Evolutionary conservation across 345 rosid genomes (phyloP).

Genomic region (Rhodamnia argentea): DNA sequence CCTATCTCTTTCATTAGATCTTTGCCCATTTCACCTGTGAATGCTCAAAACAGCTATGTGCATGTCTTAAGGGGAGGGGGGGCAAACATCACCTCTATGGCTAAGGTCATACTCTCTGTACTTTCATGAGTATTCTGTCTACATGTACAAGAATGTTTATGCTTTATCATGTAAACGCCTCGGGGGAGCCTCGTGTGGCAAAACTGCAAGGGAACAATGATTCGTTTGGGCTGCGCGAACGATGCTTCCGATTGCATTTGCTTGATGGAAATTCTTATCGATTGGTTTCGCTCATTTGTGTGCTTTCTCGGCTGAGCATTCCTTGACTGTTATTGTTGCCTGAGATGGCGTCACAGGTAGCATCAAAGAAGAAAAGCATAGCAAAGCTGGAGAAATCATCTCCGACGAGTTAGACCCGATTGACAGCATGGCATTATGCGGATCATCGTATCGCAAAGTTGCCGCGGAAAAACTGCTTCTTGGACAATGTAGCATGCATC

Average conservation of each 20-base stretch:
- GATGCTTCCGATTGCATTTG: neutral
- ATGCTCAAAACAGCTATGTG: too few species aligned
- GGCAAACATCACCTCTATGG: neutral
- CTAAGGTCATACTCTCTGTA: neutral
- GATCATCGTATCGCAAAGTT: neutral
- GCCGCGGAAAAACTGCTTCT: neutral
- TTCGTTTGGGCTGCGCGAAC: neutral
- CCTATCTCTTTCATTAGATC: too few species aligned
- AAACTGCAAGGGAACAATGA: neutral
- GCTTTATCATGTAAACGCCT: neutral
- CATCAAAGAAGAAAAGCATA: conserved; percentile 66
- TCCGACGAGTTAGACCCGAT: conserved; percentile 10
- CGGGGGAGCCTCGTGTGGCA: neutral
- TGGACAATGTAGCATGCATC: neutral
- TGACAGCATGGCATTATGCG: neutral
- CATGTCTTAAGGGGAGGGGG: too few species aligned
- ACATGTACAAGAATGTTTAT: neutral
- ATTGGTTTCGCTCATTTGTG: neutral
- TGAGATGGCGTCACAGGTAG: conserved; percentile 42
- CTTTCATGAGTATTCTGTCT: neutral
- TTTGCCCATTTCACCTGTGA: too few species aligned
- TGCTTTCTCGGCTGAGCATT: neutral
- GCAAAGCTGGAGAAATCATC: conserved; percentile 53
- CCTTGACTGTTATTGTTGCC: neutral
- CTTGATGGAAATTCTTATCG: neutral